A percentile compares a stretch with the other conserved stretches of the same genome.
phyloP scores from a whole-genome alignment of 495 filamentous ascomycete species.

The Aspergillus sclerotioniger region DNA sequence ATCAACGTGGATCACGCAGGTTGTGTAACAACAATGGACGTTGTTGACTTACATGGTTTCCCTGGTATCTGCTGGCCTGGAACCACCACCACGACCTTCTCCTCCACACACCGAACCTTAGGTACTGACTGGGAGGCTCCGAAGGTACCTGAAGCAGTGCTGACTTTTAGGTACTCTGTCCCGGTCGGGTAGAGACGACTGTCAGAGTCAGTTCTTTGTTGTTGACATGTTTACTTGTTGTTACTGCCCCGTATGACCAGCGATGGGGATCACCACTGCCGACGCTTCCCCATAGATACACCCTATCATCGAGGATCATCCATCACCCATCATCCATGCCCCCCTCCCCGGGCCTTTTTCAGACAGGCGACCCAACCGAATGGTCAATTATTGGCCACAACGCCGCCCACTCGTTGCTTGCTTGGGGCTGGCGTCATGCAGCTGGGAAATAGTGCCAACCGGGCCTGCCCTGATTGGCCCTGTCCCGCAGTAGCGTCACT shows the following conservation, averaged over 20 bases:
- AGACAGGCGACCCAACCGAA: conserved; percentile 12
- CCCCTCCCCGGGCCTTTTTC: conserved; percentile 5
- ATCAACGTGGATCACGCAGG: conserved; percentile 2
- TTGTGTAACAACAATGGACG: conserved; percentile 4
- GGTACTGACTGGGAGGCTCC: too few relatives aligned
- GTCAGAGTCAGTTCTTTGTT: conserved; percentile 1
- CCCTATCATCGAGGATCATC: conserved; percentile 16
- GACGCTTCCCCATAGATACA: conserved; percentile 13
- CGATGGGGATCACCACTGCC: neutral
- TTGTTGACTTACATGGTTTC: neutral
- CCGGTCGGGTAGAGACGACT: neutral
- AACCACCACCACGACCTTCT: neutral
- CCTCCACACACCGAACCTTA: too few relatives aligned
- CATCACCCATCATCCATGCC: too few relatives aligned
- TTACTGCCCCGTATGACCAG: neutral
- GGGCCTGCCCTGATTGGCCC: conserved; percentile 26
- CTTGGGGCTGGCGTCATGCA: conserved; percentile 40
- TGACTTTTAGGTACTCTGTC: neutral
- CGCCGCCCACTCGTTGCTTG: conserved; percentile 24
- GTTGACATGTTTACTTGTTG: neutral
- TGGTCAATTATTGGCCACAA: conserved; percentile 31
- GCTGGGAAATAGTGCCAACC: conserved; percentile 33
- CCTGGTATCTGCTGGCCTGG: neutral
- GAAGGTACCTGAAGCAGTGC: neutral
- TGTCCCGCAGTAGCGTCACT: conserved; percentile 28